Evolutionary conservation across 345 rosid species (phyloP).

Genomic region (Sonneratia caseolaris): DNA sequence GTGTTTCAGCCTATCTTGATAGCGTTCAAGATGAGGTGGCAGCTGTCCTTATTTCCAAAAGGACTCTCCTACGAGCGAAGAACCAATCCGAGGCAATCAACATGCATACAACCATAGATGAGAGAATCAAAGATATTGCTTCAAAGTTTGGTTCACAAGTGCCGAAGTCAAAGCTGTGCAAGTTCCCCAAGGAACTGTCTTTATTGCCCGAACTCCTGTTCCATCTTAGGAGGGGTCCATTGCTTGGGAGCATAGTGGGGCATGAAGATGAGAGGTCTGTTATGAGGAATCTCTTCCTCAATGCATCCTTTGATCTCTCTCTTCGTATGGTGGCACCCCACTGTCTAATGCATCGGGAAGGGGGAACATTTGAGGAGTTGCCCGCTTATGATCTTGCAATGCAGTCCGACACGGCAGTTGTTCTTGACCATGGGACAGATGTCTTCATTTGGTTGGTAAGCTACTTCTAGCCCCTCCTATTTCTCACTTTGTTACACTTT

Average conservation of each 20-base stretch:
- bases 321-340: constrained; percentile 94
- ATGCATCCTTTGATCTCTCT: constrained; percentile 87
- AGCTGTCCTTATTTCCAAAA: constrained; percentile 81
- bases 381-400: constrained; percentile 86
- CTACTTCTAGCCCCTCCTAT: constrained; percentile 7
- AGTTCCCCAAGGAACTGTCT: constrained; percentile 80
- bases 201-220: constrained; percentile 74
- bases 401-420: constrained; percentile 96
- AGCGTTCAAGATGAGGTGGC: constrained; percentile 83
- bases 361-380: constrained; percentile 92
- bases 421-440: constrained; percentile 96
- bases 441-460: constrained; percentile 97
- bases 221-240: constrained; percentile 87
- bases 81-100: constrained; percentile 52
- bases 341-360: constrained; percentile 91
- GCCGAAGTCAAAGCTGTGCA: constrained; percentile 69
- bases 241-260: constrained; percentile 91
- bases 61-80: constrained; percentile 74
- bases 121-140: constrained; percentile 85
- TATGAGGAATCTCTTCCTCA: constrained; percentile 71
- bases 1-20: constrained; percentile 72
- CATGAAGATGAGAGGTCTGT: constrained; percentile 97
- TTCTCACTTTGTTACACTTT: background rate
- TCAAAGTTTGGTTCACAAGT: constrained; percentile 68
- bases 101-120: constrained; percentile 69